Conservation (phyloP, 1,284 basidiomycete genomes). For the Macrocybe sp. region DNA sequence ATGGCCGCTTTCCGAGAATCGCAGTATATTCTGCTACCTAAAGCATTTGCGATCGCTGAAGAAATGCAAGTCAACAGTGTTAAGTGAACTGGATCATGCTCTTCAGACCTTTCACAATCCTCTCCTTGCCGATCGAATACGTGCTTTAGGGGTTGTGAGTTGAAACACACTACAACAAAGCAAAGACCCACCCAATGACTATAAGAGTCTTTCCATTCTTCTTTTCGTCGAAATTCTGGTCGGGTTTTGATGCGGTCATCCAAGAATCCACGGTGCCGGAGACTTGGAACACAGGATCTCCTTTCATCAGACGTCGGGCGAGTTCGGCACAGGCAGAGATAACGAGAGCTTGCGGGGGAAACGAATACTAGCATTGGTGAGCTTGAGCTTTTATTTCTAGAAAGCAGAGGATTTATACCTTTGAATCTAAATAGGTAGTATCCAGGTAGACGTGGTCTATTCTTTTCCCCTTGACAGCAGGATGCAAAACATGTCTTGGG, state of each 20-base stretch:
- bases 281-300: constrained; percentile 25
- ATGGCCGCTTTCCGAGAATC: constrained; percentile 80
- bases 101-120: constrained; percentile 82
- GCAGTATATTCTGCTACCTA: constrained; percentile 88
- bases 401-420: constrained; percentile 33
- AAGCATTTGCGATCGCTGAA: constrained; percentile 77
- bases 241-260: constrained; percentile 18
- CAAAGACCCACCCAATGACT: constrained; percentile 29
- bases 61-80: not conserved
- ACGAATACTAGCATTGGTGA: constrained; percentile 65
- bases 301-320: constrained; percentile 53
- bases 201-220: constrained; percentile 13
- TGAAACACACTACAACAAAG: constrained; percentile 81
- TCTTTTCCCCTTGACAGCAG: constrained; percentile 69
- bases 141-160: constrained; percentile 46
- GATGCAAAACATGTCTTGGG: constrained; percentile 80
- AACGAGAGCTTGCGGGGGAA: constrained; percentile 91
- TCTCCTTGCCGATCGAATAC: constrained; percentile 96
- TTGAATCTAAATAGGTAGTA: constrained; percentile 94
- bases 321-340: constrained; percentile 89
- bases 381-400: not conserved
- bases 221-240: constrained; percentile 27
- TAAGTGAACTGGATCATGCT: not conserved
- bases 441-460: constrained; percentile 93
- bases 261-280: constrained; percentile 38